Evolutionary conservation across 2,329 filamentous ascomycete genomes (phyloP), one percentile per base, ranked within the genome.

Genomic region (Pseudocercospora eumusae): DNA sequence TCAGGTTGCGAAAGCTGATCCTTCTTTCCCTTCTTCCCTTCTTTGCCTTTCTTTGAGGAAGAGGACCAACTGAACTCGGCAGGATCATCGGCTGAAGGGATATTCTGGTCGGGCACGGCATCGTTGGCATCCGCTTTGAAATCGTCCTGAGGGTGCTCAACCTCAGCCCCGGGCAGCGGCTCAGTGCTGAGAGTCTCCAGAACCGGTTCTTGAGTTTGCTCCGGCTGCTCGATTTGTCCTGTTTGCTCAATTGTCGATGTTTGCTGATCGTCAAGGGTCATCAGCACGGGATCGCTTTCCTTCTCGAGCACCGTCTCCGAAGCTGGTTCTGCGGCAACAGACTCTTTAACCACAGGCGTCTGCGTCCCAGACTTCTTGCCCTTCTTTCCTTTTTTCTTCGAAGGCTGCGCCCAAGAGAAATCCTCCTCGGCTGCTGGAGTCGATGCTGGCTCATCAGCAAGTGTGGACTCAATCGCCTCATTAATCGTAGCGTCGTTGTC

Each of bases 331-430:
- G 36, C 36, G 18, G 36, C 36, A 40, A 40, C 15, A 4, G 1
- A 1, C n/a, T 40, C 36, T 18, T 40, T 15, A 40, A 40, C 15
- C 15, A 40, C 36, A 40, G 36, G 36, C 15, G 36, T 40, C 36
- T 40, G 36, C 36, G 36, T 18, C 8, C 36, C 36, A 18, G 36
- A 40, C 36, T 57, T 44, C 13, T 40, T 40, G 8, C 36, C 42
- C 6, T 56, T 56, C 40, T 56, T 56, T 13, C 52, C 50, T n/a
- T 63, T 63, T 66, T 69, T 71, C 57, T 61, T 62, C 20, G 57
- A 61, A 15, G 31, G 25, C 10, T 45, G 8, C 2, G 40, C 33
- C 61, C 57, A 62, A 8, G 28, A 21, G 13, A 27, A 45, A 9
- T 66, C 61, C 4, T 60, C 42, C 11, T n/a, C 44, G n/a, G 42